These are phyloP conservation scores for Whalleya microplaca DNA, from an alignment of 2,329 filamentous ascomycete species.

Conservation along the genomic window DNA sequence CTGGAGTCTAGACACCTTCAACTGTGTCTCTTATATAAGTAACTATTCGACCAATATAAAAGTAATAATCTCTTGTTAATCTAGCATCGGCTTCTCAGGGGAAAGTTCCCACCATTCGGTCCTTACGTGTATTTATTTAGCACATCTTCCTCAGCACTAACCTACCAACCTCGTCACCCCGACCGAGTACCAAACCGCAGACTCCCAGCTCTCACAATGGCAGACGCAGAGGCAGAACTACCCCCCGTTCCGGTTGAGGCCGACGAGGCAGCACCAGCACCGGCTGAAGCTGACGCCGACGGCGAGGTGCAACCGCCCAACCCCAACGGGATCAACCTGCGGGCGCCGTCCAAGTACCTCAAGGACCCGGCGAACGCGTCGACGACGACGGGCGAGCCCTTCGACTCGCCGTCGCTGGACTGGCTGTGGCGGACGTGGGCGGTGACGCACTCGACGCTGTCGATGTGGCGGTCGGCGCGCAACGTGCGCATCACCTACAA, in stretches of 20 bases:
- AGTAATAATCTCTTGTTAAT: too few species aligned
- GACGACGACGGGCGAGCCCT: constrained; percentile 32
- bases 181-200: too few species aligned
- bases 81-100: too few species aligned
- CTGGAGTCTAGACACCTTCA: too few species aligned
- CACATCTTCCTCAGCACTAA: too few species aligned
- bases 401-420: constrained; percentile 52
- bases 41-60: too few species aligned
- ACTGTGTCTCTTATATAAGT: too few species aligned
- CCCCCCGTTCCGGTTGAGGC: background rate
- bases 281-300: constrained; percentile 2
- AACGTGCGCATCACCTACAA: constrained; percentile 83
- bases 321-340: constrained; percentile 41
- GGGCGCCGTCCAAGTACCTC: constrained; percentile 55
- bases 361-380: constrained; percentile 28
- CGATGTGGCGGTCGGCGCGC: constrained; percentile 79
- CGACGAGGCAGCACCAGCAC: constrained; percentile 4
- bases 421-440: constrained; percentile 72
- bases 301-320: constrained; percentile 1
- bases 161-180: too few species aligned
- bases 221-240: constrained; percentile 22
- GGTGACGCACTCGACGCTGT: constrained; percentile 75
- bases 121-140: too few species aligned
- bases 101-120: too few species aligned
- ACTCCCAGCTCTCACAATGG: too few species aligned